Base-by-base conservation (phyloP, 352 stramenopile species). In the Globisporangium okanoganense region DNA sequence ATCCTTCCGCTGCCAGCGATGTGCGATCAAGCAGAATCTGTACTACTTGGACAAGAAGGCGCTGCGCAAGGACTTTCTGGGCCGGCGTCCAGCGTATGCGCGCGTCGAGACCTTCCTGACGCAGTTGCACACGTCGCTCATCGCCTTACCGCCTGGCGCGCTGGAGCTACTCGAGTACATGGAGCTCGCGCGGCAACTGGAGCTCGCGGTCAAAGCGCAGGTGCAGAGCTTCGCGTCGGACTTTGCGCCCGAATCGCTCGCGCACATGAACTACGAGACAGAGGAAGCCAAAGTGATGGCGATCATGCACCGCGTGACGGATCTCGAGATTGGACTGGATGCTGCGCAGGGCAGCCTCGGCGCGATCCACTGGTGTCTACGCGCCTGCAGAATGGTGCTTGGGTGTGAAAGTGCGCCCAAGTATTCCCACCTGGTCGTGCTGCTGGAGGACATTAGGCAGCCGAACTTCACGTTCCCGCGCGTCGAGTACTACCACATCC, bases 331-430 rank as follows among this genome's bases (percentile, higher is more conserved):
- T 18, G 66, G 71, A 35, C 61, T 90, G 12, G 83, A 94, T 18
- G 65, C 58, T 13, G 70, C 75, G 13, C 71, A 87, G 16, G 61
- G 66, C 14, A 80, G 74, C n/a, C 59, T 94, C 31, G 74, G 65
- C 14, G 75, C 82, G 22, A 75, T 92, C 33, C 85, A 94, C 48
- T 94, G 85, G 85, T 92, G 80, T 44, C 64, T 94, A 33, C 78
- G 81, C 4, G 85, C 85, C 10, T 94, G 82, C 51, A 60, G 72
- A 41, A 70, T 92, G 20, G 81, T 92, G 1, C 71, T 94, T 0
- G 70, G 67, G 0, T 76, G 67, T 13, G 65, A 74, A 9, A 62
- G 65, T 8, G 69, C 83, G 2, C 85, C 85, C 1, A 75, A 78
- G 31, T 94, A 90, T 44, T 74, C 85, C 2, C 81, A 94, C 29